A percentile compares a stretch with the other conserved stretches of the same genome.
Evolutionary conservation across 2,329 filamentous ascomycete genomes (phyloP).

Genomic region (Colletotrichum falcatum): DNA sequence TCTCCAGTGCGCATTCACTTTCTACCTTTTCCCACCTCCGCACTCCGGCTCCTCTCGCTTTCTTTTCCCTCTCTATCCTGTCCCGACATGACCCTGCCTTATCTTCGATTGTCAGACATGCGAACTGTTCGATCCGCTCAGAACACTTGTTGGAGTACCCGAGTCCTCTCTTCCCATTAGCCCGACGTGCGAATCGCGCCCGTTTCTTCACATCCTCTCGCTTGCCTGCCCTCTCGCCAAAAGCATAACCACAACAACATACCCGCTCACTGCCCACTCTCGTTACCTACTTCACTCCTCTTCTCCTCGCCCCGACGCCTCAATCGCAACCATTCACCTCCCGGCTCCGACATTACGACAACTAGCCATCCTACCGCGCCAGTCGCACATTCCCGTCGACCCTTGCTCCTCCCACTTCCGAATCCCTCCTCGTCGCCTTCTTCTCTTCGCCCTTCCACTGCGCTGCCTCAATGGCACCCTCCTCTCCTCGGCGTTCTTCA

Average conservation of each 20-base stretch:
- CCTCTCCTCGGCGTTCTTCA: conserved; percentile 87
- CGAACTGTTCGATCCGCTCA: conserved; percentile 39
- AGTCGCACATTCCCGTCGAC: conserved; percentile 47
- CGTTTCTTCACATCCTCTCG: conserved; percentile 38
- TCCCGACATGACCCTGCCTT: conserved; percentile 40
- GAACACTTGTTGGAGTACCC: conserved; percentile 38
- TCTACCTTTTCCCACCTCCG: conserved; percentile 37
- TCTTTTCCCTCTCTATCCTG: conserved; percentile 10
- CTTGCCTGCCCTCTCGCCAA: conserved; percentile 34
- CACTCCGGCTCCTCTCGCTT: conserved; percentile 32
- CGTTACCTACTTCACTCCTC: conserved; percentile 38
- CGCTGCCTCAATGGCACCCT: conserved; percentile 66
- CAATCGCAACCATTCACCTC: conserved; percentile 48
- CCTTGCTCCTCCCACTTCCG: conserved; percentile 48
- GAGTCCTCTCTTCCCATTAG: conserved; percentile 41
- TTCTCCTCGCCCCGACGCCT: conserved; percentile 42
- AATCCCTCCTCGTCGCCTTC: conserved; percentile 42
- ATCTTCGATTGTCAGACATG: conserved; percentile 40
- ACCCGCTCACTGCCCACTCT: conserved; percentile 38
- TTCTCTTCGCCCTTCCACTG: conserved; percentile 28
- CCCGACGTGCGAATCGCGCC: conserved; percentile 38
- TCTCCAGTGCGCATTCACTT: conserved; percentile 37
- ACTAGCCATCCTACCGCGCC: conserved; percentile 49
- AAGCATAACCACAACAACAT: conserved; percentile 41
- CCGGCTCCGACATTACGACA: conserved; percentile 44